A percentile compares a stretch with the other conserved stretches of the same genome.
Conservation (phyloP, 805 yeast genomes). For the Hanseniaspora taiwanica region DNA sequence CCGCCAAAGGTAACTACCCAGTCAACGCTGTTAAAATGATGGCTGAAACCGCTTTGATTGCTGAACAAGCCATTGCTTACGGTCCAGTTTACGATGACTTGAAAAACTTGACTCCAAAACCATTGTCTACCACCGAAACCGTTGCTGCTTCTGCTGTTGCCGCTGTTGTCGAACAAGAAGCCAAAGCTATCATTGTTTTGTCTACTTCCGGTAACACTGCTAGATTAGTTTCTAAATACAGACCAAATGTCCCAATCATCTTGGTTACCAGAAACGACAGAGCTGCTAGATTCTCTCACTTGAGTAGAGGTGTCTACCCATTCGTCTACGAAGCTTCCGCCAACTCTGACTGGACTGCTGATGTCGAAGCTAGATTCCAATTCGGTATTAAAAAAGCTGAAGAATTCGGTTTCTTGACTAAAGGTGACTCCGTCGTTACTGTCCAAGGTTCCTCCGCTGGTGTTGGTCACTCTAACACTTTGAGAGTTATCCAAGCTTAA, state of each 20-base stretch:
- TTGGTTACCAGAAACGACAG: constrained; percentile 93
- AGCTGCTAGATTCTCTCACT: constrained; percentile 90
- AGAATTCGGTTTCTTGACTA: constrained; percentile 68
- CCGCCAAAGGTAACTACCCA: constrained; percentile 99
- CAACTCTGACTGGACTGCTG: constrained; percentile 80
- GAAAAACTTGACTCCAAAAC: constrained; percentile 72
- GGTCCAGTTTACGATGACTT: constrained; percentile 73
- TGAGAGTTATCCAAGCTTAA: constrained; percentile 77
- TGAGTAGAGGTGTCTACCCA: constrained; percentile 98
- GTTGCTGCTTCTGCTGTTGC: constrained; percentile 95
- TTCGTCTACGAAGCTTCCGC: constrained; percentile 58
- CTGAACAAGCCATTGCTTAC: constrained; percentile 95
- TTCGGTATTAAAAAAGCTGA: constrained; percentile 87
- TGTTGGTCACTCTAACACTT: constrained; percentile 96
- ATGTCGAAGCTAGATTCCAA: constrained; percentile 88
- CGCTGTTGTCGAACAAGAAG: constrained; percentile 90
- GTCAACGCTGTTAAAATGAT: constrained; percentile 94
- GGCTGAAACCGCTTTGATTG: constrained; percentile 94
- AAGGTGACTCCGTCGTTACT: constrained; percentile 84
- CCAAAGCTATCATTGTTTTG: constrained; percentile 92
- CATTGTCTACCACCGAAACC: constrained; percentile 90
- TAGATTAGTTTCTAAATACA: constrained; percentile 91
- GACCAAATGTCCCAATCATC: constrained; percentile 93
- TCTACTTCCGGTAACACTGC: constrained; percentile 94
- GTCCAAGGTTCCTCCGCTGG: constrained; percentile 99